A percentile compares a stretch with the other conserved stretches of the same genome.
Conservation (phyloP, 2,329 filamentous ascomycete species). For the Nemania sp. region DNA sequence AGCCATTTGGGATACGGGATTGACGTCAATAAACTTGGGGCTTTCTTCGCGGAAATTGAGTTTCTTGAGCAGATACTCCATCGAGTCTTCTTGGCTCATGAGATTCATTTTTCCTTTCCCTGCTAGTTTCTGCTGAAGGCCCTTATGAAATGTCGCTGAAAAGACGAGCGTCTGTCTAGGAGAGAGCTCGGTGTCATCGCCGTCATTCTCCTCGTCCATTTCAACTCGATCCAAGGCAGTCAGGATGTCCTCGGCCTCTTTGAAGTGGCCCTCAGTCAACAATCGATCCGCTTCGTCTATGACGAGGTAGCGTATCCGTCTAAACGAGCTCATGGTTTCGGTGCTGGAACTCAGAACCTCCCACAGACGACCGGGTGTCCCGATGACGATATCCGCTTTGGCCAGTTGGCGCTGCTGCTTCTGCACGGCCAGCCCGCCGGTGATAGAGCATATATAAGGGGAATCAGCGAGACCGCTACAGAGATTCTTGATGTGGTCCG, state of each 20-base stretch:
- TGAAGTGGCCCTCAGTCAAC: conserved; percentile 90
- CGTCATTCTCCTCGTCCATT: conserved; percentile 52
- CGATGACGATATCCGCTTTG: conserved; percentile 89
- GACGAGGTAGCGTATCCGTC: conserved; percentile 77
- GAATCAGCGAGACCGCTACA: conserved; percentile 63
- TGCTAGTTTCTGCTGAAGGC: conserved; percentile 85
- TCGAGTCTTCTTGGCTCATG: conserved; percentile 74
- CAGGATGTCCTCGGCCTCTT: conserved; percentile 88
- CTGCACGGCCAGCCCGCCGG: conserved; percentile 88
- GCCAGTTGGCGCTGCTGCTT: conserved; percentile 88
- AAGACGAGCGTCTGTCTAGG: conserved; percentile 89
- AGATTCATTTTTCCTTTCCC: conserved; percentile 72
- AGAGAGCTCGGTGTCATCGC: conserved; percentile 49
- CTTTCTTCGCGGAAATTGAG: conserved; percentile 83
- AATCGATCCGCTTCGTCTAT: conserved; percentile 93
- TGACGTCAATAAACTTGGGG: conserved; percentile 90
- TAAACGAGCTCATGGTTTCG: conserved; percentile 70
- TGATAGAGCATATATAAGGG: conserved; percentile 82
- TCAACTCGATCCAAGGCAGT: conserved; percentile 74
- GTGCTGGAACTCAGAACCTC: conserved; percentile 82
- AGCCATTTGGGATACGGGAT: conserved; percentile 88
- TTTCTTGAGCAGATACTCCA: conserved; percentile 90
- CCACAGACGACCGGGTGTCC: conserved; percentile 90
- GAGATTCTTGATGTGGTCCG: conserved; percentile 77
- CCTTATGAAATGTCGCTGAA: conserved; percentile 92